Base-by-base conservation (phyloP, 2,329 filamentous ascomycete genomes). In the Hyphodiscus sp. region DNA sequence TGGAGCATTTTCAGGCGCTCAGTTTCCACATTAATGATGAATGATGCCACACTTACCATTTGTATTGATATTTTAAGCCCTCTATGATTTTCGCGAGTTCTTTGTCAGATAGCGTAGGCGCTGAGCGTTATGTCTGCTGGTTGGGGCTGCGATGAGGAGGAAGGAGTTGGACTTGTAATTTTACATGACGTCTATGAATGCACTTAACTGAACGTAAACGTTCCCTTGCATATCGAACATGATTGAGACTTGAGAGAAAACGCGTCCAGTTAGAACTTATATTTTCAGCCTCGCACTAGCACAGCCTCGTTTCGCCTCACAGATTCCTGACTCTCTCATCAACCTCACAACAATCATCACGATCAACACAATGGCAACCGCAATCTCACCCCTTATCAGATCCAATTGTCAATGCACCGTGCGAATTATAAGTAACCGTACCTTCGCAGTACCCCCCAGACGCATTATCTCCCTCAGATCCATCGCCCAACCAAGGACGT, bases 31-130 rank as follows among this genome's bases (percentile, higher is more conserved):
- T 50, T 47, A 58, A 56, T 20, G 56, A 53, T 58, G 50, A 52
- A 55, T 29, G 33, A 45, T 47, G 47, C 49, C 49, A 43, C 45
- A 55, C 51, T 30, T 51, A 41, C 45, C 45, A 55, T 50, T 23
- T 51, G 44, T 55, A 49, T 42, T 53, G 44, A 50, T 54, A 50
- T 45, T 41, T 43, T 51, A n/a, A 20, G n/a, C 44, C 30, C 52
- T 41, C 44, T 50, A 49, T 55, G 51, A 26, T 26, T 26, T 26
- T 26, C 23, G 23, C 23, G 8, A 26, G 23, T 8, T 26, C 8
- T 8, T 26, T 29, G 23, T 48, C 41, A 55, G 53, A 55, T 55
- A 60, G 55, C 57, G 54, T 45, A 51, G 57, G 58, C 58, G 56
- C 50, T 50, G 52, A 38, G 52, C 52, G 47, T 33, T 38, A 13